These are phyloP conservation scores for Aspergillus intermedius DNA, from an alignment of 2,329 filamentous ascomycete species.

Conservation along the genomic window DNA sequence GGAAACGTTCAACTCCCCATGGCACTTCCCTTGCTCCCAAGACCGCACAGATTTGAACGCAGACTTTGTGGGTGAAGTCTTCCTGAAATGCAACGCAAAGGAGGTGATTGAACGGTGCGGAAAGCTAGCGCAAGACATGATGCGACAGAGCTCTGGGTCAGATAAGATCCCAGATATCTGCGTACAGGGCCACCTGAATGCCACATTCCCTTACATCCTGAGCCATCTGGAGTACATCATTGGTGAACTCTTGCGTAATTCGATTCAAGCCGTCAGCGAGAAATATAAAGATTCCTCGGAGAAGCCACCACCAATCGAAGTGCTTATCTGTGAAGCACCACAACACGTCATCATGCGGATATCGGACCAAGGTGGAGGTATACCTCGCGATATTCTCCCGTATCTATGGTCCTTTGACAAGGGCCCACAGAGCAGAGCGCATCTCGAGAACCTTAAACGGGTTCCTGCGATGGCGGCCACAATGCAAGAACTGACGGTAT, in stretches of 20 bases:
- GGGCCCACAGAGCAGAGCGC: conserved; percentile 68
- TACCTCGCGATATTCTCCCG: conserved; percentile 75
- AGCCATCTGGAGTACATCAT: conserved; percentile 96
- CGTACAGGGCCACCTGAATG: conserved; percentile 76
- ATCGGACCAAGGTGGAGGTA: conserved; percentile 89
- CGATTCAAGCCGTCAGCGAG: conserved; percentile 86
- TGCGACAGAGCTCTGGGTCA: conserved; percentile 66
- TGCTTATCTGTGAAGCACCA: conserved; percentile 86
- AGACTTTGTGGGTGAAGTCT: conserved; percentile 93
- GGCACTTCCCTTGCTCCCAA: conserved; percentile 77
- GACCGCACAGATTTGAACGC: conserved; percentile 56
- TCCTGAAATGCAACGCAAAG: conserved; percentile 83
- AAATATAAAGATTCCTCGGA: conserved; percentile 47
- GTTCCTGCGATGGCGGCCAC: conserved; percentile 92
- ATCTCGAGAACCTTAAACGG: conserved; percentile 75
- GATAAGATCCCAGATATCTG: conserved; percentile 71
- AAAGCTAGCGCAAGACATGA: conserved; percentile 65
- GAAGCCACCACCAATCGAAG: conserved; percentile 74
- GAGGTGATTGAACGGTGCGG: conserved; percentile 84
- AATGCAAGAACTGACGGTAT: conserved; percentile 69
- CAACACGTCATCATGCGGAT: conserved; percentile 96
- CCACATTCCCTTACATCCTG: conserved; percentile 92
- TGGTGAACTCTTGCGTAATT: conserved; percentile 89
- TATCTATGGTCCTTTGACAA: conserved; percentile 97
- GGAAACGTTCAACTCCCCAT: conserved; percentile 84